Evolutionary conservation across 805 yeast species (phyloP), one percentile per base, ranked within the genome.

Genomic region (Hanseniaspora thailandica): DNA sequence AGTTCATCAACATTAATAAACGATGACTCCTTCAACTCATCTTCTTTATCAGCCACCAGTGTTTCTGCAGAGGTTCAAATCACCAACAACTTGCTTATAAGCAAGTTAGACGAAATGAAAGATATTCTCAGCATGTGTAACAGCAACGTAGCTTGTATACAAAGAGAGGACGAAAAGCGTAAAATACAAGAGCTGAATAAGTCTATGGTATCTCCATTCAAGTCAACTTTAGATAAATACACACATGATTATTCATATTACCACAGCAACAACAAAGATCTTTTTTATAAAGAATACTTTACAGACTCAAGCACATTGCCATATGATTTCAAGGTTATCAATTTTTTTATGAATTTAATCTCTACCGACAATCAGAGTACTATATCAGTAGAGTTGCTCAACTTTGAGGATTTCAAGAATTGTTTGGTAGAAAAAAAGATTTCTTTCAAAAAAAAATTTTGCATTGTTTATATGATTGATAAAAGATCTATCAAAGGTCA

Each of bases 41-140:
- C 41, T 12, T 13, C 22, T 7, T 5, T 26, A 25, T 10, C 10
- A 25, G 5, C 20, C 13, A 4, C 12, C 12, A 25, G 33, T 10
- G 10, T 43, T 8, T 3, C 46, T 13, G 9, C 19, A 10, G 46
- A 43, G 19, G 10, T 43, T 5, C 30, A 19, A 8, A 19, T 19
- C 6, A 43, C 30, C 36, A 12, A 35, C 5, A 19, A 9, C 10
- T 22, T 23, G 4, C 26, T 47, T 6, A 20, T 8, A 13, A 19
- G 19, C 4, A 31, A 47, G 20, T 47, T 47, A 20, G 41, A 26
- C n/a, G 51, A 47, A 38, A 47, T 47, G 7, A 47, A 38, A 25
- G 17, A 15, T 26, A 17, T 38, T 3, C n/a, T 47, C 6, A 13
- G 10, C 4, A 13, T 9, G 5, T 38, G 28, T 22, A 36, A 38